Evolutionary conservation across 768 basidiomycete species (phyloP).

Genomic region (Lactarius hatsudake): DNA sequence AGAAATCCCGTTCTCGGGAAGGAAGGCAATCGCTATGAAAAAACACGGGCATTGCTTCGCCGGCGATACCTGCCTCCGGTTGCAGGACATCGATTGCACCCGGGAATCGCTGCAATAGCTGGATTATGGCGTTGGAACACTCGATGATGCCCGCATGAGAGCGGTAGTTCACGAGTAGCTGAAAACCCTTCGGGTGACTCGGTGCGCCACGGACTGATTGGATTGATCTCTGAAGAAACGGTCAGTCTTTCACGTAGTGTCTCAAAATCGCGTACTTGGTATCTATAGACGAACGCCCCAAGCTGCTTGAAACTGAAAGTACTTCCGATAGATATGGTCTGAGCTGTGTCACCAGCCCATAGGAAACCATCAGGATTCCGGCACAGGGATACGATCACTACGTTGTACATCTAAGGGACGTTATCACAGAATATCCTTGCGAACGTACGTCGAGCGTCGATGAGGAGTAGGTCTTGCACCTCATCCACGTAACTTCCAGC

Average conservation of each 20-base stretch:
- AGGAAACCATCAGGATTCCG: constrained; percentile 64
- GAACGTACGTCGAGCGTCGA: constrained; percentile 55
- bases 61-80: constrained; percentile 53
- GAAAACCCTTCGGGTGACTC: constrained; percentile 44
- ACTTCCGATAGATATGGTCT: constrained; percentile 71
- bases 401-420: neutral
- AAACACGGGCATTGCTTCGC: constrained; percentile 57
- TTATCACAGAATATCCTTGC: neutral
- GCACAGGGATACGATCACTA: constrained; percentile 62
- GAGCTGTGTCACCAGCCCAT: constrained; percentile 80
- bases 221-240: neutral
- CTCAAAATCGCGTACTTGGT: constrained; percentile 47
- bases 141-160: constrained; percentile 72
- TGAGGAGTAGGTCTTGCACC: constrained; percentile 67
- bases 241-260: neutral
- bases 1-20: constrained; percentile 3
- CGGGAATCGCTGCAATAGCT: constrained; percentile 54
- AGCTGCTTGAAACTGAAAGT: constrained; percentile 71
- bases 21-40: constrained; percentile 44
- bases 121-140: constrained; percentile 62
- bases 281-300: constrained; percentile 60
- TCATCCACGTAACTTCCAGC: constrained; percentile 64
- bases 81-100: constrained; percentile 58
- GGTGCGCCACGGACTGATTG: constrained; percentile 21
- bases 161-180: constrained; percentile 63